Percentiles rank a stretch among this genome's conserved stretches.
phyloP scores from a whole-genome alignment of 768 basidiomycete species.

The Suillus placidus region DNA sequence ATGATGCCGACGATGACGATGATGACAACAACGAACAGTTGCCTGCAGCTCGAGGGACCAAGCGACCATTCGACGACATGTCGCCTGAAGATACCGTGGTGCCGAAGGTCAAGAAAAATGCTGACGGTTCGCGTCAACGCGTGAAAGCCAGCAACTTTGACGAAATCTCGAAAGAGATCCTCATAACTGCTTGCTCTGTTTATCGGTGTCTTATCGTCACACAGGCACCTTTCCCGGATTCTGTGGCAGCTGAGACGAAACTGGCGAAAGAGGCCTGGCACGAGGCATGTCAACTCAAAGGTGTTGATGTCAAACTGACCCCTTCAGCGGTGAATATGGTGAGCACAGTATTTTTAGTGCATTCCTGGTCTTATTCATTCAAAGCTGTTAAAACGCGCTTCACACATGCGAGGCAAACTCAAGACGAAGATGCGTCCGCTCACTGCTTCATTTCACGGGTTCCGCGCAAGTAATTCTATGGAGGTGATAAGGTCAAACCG shows the following conservation, averaged over 20 bases:
- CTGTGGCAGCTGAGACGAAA: too few relatives aligned
- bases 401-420: conserved; percentile 13
- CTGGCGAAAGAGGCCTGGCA: too few relatives aligned
- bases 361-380: neutral
- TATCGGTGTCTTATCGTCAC: too few relatives aligned
- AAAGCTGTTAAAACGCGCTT: conserved; percentile 7
- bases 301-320: too few relatives aligned
- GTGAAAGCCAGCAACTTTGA: conserved; percentile 23
- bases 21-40: neutral
- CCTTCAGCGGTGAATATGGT: too few relatives aligned
- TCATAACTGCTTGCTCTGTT: too few relatives aligned
- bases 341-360: neutral
- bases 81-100: neutral
- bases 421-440: conserved; percentile 10
- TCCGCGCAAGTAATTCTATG: neutral
- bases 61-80: neutral
- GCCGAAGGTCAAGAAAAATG: neutral
- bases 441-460: conserved; percentile 1
- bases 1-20: neutral
- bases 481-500: conserved; percentile 2
- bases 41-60: neutral
- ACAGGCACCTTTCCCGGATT: too few relatives aligned
- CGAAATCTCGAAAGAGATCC: conserved; percentile 17
- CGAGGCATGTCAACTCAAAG: too few relatives aligned
- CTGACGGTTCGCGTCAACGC: neutral